Percentiles rank a stretch among this genome's conserved stretches.
Conservation (phyloP, 768 basidiomycete species). For the Tubosaeta sp. region DNA sequence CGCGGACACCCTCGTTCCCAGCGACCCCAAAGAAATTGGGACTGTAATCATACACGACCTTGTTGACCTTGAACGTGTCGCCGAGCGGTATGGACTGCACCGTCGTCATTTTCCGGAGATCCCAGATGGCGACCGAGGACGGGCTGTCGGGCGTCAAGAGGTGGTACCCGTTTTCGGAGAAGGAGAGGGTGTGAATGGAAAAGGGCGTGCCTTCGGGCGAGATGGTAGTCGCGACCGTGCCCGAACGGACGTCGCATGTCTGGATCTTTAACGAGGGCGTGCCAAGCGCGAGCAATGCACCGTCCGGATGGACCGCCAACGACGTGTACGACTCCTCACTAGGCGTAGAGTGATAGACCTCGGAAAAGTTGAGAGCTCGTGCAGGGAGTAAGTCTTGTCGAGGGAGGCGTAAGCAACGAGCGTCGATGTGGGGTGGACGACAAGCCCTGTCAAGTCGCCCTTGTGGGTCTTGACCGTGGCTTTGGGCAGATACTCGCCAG, state of each 20-base stretch:
- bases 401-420: slow-evolving; percentile 72
- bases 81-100: slow-evolving; percentile 65
- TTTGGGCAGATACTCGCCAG: slow-evolving; percentile 77
- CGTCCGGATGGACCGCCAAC: slow-evolving; percentile 87
- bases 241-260: slow-evolving; percentile 80
- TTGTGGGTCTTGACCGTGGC: slow-evolving; percentile 80
- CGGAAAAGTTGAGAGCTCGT: slow-evolving; percentile 69
- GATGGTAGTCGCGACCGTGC: slow-evolving; percentile 73
- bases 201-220: slow-evolving; percentile 60
- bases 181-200: slow-evolving; percentile 75
- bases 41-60: slow-evolving; percentile 78
- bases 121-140: slow-evolving; percentile 85
- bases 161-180: slow-evolving; percentile 98
- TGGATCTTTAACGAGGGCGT: slow-evolving; percentile 80
- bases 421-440: slow-evolving; percentile 81
- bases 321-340: slow-evolving; percentile 79
- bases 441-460: slow-evolving; percentile 83
- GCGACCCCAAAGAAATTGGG: slow-evolving; percentile 85
- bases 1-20: slow-evolving; percentile 72
- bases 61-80: slow-evolving; percentile 77
- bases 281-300: slow-evolving; percentile 81
- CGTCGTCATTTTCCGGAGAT: slow-evolving; percentile 78
- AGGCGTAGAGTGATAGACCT: slow-evolving; percentile 72
- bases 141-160: slow-evolving; percentile 74
- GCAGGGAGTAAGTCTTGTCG: slow-evolving; percentile 90